These are phyloP conservation scores for Yamadazyma atlantica DNA, from an alignment of 1,139 yeast genomes.

Conservation along the genomic window DNA sequence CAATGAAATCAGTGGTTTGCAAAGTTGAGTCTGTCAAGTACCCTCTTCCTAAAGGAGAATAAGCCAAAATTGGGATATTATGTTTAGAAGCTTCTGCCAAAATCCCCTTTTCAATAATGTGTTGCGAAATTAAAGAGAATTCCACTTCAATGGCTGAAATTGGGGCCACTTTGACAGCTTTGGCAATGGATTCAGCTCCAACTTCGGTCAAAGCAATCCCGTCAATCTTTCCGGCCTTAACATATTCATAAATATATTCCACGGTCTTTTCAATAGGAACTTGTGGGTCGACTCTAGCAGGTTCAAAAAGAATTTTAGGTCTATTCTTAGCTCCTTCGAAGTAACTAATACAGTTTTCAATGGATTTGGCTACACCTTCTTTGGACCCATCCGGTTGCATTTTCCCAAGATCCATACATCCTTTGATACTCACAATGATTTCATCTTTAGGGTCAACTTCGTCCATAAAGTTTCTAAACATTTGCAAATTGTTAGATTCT, in stretches of 20 bases:
- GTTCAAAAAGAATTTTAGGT: slow-evolving; percentile 59
- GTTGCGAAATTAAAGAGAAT: slow-evolving; percentile 63
- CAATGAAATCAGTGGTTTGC: slow-evolving; percentile 26
- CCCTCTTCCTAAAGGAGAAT: slow-evolving; percentile 85
- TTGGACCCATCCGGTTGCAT: slow-evolving; percentile 50
- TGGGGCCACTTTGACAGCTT: slow-evolving; percentile 50
- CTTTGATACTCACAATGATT: slow-evolving; percentile 56
- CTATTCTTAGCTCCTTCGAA: slow-evolving; percentile 35
- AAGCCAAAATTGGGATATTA: slow-evolving; percentile 68
- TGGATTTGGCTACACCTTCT: slow-evolving; percentile 46
- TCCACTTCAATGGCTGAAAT: slow-evolving; percentile 75
- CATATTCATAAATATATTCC: slow-evolving; percentile 48
- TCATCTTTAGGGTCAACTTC: slow-evolving; percentile 40
- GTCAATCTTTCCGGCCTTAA: slow-evolving; percentile 56
- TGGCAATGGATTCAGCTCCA: slow-evolving; percentile 54
- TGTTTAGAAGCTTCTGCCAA: slow-evolving; percentile 47
- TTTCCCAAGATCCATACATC: slow-evolving; percentile 43
- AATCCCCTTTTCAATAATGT: slow-evolving; percentile 59
- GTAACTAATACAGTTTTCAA: slow-evolving; percentile 45
- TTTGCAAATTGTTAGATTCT: slow-evolving; percentile 39
- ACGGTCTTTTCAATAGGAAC: slow-evolving; percentile 52
- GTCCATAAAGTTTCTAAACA: slow-evolving; percentile 56
- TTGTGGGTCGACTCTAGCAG: slow-evolving; percentile 62
- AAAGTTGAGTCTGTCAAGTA: slow-evolving; percentile 61
- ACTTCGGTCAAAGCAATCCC: slow-evolving; percentile 76